phyloP scores from a whole-genome alignment of 2,329 filamentous ascomycete genomes.

The Sarocladiaceae sp. region DNA sequence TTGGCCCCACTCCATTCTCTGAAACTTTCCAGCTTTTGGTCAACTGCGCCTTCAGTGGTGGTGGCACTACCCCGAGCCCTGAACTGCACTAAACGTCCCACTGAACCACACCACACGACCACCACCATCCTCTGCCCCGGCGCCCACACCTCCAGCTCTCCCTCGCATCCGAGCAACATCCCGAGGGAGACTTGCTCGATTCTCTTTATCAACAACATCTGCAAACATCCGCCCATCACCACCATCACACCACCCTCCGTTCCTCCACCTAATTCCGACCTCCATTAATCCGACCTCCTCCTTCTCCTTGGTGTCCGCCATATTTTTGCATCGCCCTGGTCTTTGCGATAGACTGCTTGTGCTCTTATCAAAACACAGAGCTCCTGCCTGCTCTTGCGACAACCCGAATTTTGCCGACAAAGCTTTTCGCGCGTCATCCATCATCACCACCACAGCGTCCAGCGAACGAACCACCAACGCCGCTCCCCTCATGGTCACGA shows the following conservation, averaged over 20 bases:
- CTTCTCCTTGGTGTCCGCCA: neutral
- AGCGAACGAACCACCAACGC: neutral
- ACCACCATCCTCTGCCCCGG: no score
- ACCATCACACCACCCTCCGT: neutral
- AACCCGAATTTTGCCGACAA: slow-evolving; percentile 9
- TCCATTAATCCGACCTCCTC: neutral
- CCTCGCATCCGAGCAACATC: neutral
- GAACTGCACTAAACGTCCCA: no score
- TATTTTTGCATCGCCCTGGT: neutral
- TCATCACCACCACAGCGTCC: neutral
- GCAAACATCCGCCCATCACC: neutral
- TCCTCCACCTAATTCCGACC: neutral
- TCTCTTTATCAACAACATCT: neutral
- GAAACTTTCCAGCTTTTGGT: neutral
- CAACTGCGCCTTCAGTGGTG: neutral
- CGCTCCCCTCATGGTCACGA: slow-evolving; percentile 27
- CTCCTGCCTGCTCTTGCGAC: neutral
- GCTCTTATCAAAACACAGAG: slow-evolving; percentile 1
- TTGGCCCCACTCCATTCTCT: neutral
- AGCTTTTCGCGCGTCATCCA: slow-evolving; percentile 8
- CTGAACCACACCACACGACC: neutral
- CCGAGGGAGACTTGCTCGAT: slow-evolving; percentile 1
- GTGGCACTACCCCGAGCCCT: no score
- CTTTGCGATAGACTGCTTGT: neutral
- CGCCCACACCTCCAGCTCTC: neutral